Evolutionary conservation across 176 grass and related monocot genomes (phyloP), one percentile per base, ranked within the genome.

Genomic region (Carex myosuroides): DNA sequence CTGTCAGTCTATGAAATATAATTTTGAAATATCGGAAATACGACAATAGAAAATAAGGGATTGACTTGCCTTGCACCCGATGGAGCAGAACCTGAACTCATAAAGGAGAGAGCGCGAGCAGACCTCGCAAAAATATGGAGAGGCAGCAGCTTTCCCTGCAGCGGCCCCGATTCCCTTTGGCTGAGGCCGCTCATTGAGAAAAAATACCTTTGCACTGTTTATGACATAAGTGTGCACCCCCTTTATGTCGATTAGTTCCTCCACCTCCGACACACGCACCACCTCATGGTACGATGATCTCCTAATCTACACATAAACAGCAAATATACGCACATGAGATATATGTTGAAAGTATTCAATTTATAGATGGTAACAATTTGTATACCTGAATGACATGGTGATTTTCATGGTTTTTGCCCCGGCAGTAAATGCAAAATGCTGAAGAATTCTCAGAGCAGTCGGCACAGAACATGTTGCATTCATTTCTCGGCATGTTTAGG

Each of bases 161-260:
- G 88, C 89, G 85, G 66, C 85, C 81, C 84, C 86, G 81, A 46
- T 90, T 90, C 70, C 92, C 92, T 4, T 91, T 84, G 0, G 89
- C 86, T 92, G 93, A 22, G 93, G 93, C 41, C 90, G 81, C 29
- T 89, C 93, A 60, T 92, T 95, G 70, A 95, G 89, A 87, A 95
- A 95, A 69, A 95, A 90, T 70, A 95, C 88, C 86, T 89, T 95
- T 46, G 88, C 88, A 81, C 93, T 90, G 82, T 95, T 95, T 73
- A 95, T 95, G 68, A 95, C 81, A 86, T 95, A 95, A 35, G 93
- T 92, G 88, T 95, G 93, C 84, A 95, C 90, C 63, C 92, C 86
- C 13, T 88, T 88, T 33, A 95, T 77, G 76, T 95, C 93, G 55
- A 95, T 90, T 58, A 92, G 78, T 79, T 89, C 92, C 83, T 87